A percentile compares a stretch with the other conserved stretches of the same genome.
Conservation (phyloP, 2,329 filamentous ascomycete species). For the Pseudohalonectria lignicola region DNA sequence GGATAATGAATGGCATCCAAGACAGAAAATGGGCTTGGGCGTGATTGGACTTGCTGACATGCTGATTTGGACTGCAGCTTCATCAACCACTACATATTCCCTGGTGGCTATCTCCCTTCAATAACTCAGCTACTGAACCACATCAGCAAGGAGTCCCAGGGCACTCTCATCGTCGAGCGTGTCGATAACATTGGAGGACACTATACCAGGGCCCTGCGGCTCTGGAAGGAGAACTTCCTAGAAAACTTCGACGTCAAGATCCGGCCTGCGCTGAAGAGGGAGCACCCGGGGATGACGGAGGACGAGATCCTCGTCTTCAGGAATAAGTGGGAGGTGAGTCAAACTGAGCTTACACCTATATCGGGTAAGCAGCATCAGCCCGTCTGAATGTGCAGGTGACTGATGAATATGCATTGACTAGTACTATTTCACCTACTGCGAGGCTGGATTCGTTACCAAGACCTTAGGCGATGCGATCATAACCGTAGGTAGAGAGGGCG, state of each 20-base stretch:
- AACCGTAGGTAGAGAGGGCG: conserved; percentile 54
- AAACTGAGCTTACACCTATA: not conserved
- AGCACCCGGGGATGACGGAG: conserved; percentile 48
- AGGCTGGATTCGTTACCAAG: conserved; percentile 62
- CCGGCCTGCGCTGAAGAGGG: conserved; percentile 42
- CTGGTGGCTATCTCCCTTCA: conserved; percentile 59
- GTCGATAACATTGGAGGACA: conserved; percentile 66
- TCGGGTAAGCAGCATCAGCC: too few species aligned
- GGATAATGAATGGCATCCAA: too few species aligned
- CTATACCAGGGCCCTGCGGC: conserved; percentile 56
- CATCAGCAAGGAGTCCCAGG: conserved; percentile 48
- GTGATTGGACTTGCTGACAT: too few species aligned
- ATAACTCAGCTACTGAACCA: conserved; percentile 44
- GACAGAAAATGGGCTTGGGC: too few species aligned
- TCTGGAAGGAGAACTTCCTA: conserved; percentile 59
- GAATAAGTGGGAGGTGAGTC: conserved; percentile 56
- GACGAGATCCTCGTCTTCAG: conserved; percentile 56
- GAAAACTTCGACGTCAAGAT: conserved; percentile 50
- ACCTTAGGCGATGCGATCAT: conserved; percentile 64
- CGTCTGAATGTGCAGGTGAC: too few species aligned
- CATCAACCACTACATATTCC: conserved; percentile 69
- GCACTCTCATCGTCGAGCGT: conserved; percentile 53
- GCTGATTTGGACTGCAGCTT: conserved; percentile 34
- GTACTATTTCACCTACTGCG: conserved; percentile 69
- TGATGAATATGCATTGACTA: too few species aligned